These are phyloP conservation scores for Backusella australiensis DNA, from an alignment of 192 early-diverging fungal genomes.

Conservation along the genomic window DNA sequence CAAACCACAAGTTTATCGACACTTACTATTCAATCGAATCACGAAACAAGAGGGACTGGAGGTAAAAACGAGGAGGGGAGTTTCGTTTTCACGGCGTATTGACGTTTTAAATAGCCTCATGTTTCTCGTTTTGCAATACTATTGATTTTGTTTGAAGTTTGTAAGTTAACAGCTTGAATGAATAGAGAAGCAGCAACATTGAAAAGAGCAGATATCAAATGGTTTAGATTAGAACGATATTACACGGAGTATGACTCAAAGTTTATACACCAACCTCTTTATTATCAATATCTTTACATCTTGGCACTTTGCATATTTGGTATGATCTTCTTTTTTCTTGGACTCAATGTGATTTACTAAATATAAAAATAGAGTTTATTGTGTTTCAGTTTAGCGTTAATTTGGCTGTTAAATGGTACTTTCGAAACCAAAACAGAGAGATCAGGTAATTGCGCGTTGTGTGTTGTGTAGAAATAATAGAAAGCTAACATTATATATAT, in stretches of 20 bases:
- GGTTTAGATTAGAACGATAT: conserved; percentile 83
- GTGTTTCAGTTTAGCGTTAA: conserved; percentile 59
- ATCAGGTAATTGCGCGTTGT: conserved; percentile 21
- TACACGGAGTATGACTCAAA: conserved; percentile 48
- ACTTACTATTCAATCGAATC: conserved; percentile 81
- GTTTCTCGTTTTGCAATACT: conserved; percentile 76
- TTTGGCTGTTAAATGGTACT: conserved; percentile 40
- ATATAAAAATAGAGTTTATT: conserved; percentile 45
- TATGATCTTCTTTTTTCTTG: conserved; percentile 19
- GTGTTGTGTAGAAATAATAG: neutral
- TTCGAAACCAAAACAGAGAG: conserved; percentile 12
- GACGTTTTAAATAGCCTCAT: conserved; percentile 47
- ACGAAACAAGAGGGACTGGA: conserved; percentile 37
- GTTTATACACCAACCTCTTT: conserved; percentile 61
- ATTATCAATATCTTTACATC: conserved; percentile 78
- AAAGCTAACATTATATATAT: neutral
- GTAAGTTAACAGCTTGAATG: conserved; percentile 30
- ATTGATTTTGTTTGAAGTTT: conserved; percentile 87
- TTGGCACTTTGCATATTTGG: conserved; percentile 67
- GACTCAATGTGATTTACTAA: neutral
- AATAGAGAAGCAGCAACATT: neutral
- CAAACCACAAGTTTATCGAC: conserved; percentile 83
- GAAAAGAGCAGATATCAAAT: conserved; percentile 67
- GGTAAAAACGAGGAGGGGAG: neutral
- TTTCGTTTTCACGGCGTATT: neutral